Conservation (phyloP, 2,329 filamentous ascomycete species). For the Arachnopeziza araneosa region DNA sequence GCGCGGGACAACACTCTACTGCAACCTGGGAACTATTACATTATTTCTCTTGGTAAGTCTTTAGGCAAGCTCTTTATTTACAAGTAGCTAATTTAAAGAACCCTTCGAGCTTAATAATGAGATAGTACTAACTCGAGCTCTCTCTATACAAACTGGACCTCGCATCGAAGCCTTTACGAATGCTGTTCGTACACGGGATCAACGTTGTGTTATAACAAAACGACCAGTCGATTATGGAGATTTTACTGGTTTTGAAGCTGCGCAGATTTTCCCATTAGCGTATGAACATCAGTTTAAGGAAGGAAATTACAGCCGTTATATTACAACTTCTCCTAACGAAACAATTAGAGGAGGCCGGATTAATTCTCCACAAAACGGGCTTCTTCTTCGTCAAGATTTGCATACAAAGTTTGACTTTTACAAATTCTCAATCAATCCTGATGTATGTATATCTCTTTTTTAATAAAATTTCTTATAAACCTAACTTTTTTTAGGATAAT, state of each 20-base stretch:
- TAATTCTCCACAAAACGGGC: slow-evolving; percentile 27
- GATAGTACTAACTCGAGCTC: not conserved
- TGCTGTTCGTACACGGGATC: slow-evolving; percentile 17
- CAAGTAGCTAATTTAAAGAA: too few relatives aligned
- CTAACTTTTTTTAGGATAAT: slow-evolving; percentile 16
- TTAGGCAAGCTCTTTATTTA: too few relatives aligned
- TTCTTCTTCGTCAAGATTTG: slow-evolving; percentile 19
- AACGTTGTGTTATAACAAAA: too few relatives aligned
- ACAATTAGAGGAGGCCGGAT: slow-evolving; percentile 9
- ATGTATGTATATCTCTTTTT: slow-evolving; percentile 6
- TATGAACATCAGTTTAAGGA: slow-evolving; percentile 20
- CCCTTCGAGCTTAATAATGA: too few relatives aligned
- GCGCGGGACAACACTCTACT: too few relatives aligned
- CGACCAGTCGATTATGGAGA: too few relatives aligned
- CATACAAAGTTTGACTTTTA: too few relatives aligned
- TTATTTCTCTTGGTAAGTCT: not conserved
- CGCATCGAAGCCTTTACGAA: slow-evolving; percentile 15
- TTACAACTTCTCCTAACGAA: slow-evolving; percentile 10
- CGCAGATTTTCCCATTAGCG: too few relatives aligned
- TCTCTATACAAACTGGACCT: slow-evolving; percentile 7
- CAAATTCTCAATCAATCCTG: too few relatives aligned
- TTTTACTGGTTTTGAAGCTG: too few relatives aligned
- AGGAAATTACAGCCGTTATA: slow-evolving; percentile 13
- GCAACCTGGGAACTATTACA: too few relatives aligned
- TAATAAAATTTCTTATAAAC: not conserved